phyloP scores from a whole-genome alignment of 2,329 filamentous ascomycete genomes.

The Arthrobotrys musiformis region DNA sequence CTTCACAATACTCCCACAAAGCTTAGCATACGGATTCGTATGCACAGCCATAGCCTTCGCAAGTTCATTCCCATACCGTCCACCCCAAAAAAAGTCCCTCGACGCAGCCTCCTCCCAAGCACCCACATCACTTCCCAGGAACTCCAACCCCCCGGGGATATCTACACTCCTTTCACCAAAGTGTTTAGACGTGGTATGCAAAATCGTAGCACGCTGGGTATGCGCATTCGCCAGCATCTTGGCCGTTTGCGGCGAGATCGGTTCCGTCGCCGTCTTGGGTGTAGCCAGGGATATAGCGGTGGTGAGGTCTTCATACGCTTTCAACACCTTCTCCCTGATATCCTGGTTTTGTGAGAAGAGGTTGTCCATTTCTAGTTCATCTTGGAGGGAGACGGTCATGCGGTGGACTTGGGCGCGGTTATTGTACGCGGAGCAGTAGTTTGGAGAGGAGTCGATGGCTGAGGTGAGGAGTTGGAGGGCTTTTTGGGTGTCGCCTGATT shows the following conservation, averaged over 20 bases:
- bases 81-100: slow-evolving; percentile 72
- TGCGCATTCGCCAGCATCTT: slow-evolving; percentile 76
- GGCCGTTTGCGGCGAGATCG: slow-evolving; percentile 73
- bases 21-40: slow-evolving; percentile 75
- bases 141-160: slow-evolving; percentile 65
- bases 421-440: slow-evolving; percentile 78
- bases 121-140: slow-evolving; percentile 63
- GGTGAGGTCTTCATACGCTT: slow-evolving; percentile 41
- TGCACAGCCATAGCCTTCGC: slow-evolving; percentile 73
- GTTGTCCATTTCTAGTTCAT: slow-evolving; percentile 67
- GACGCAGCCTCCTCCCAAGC: slow-evolving; percentile 69
- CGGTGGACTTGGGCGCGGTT: slow-evolving; percentile 75
- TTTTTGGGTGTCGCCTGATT: slow-evolving; percentile 57
- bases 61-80: slow-evolving; percentile 73
- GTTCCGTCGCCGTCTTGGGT: slow-evolving; percentile 66
- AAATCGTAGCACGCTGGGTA: slow-evolving; percentile 76
- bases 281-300: slow-evolving; percentile 71
- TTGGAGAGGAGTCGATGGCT: slow-evolving; percentile 70
- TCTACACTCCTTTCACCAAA: slow-evolving; percentile 60
- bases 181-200: slow-evolving; percentile 70
- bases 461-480: slow-evolving; percentile 66
- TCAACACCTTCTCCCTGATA: slow-evolving; percentile 24
- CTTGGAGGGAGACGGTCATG: slow-evolving; percentile 62
- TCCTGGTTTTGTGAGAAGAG: slow-evolving; percentile 60
- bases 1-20: slow-evolving; percentile 75